These are phyloP conservation scores for Fusarium equiseti DNA, from an alignment of 2,329 filamentous ascomycete species.

Conservation along the genomic window DNA sequence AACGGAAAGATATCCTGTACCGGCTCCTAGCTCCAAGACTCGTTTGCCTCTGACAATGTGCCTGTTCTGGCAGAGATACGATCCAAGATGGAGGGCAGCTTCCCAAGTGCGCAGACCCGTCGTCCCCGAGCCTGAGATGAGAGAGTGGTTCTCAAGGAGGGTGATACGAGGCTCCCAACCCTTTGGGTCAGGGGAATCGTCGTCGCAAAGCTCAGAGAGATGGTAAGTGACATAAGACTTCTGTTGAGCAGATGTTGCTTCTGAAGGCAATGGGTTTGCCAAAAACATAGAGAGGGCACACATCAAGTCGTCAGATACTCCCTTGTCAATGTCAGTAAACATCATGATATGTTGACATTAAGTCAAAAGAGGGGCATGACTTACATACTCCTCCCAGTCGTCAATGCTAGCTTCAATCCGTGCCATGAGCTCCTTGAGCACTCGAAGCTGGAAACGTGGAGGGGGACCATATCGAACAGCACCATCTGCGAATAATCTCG, in stretches of 20 bases:
- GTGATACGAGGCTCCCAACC: constrained; percentile 59
- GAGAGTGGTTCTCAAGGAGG: constrained; percentile 74
- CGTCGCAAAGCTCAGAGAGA: constrained; percentile 52
- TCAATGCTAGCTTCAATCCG: constrained; percentile 79
- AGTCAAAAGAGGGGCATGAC: constrained; percentile 50
- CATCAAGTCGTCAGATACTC: constrained; percentile 86
- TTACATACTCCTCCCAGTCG: constrained; percentile 90
- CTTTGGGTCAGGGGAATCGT: constrained; percentile 9
- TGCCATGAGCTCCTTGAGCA: constrained; percentile 78
- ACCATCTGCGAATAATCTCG: constrained; percentile 73
- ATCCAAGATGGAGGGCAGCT: constrained; percentile 78
- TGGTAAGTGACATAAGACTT: constrained; percentile 82
- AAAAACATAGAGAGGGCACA: constrained; percentile 74
- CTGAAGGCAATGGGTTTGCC: constrained; percentile 71
- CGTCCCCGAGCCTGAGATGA: constrained; percentile 78
- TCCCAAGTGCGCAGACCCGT: constrained; percentile 87
- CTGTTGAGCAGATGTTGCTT: constrained; percentile 74
- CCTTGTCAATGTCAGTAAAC: constrained; percentile 65
- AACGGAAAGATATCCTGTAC: constrained; percentile 81
- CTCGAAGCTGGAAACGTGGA: constrained; percentile 74
- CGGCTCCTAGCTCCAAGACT: constrained; percentile 79
- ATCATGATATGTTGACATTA: background rate
- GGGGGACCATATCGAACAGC: constrained; percentile 70
- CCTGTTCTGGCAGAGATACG: constrained; percentile 69
- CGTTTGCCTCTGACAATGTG: constrained; percentile 64